A percentile compares a stretch with the other conserved stretches of the same genome.
Evolutionary conservation across 2,329 filamentous ascomycete genomes (phyloP).

Genomic region (Stagonosporopsis rhizophila): DNA sequence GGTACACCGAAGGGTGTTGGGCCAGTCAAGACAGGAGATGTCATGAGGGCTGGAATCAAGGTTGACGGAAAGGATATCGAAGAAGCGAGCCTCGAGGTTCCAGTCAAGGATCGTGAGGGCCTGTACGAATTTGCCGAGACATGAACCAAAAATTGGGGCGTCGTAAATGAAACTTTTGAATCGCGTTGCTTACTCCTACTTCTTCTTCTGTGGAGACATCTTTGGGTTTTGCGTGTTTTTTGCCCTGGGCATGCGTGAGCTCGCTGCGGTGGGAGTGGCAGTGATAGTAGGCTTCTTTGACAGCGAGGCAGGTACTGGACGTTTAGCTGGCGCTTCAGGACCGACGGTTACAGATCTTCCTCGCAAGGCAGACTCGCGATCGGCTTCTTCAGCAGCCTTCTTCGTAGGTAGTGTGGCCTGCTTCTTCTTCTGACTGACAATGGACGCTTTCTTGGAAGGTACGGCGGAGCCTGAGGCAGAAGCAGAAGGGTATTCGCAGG

Average conservation of each 20-base stretch:
- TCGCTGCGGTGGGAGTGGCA: constrained; percentile 9
- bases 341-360: constrained; percentile 6
- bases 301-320: background rate
- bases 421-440: background rate
- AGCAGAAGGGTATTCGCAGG: constrained; percentile 5
- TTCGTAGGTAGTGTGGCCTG: background rate
- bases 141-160: constrained; percentile 33
- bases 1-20: constrained; percentile 97
- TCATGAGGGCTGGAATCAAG: constrained; percentile 83
- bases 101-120: constrained; percentile 78
- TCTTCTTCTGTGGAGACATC: background rate
- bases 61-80: constrained; percentile 83
- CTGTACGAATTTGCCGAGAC: constrained; percentile 73
- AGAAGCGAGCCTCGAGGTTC: constrained; percentile 83
- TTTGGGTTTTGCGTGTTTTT: background rate
- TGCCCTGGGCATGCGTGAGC: constrained; percentile 5
- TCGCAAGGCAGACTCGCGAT: background rate
- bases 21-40: constrained; percentile 80
- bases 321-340: constrained; percentile 2
- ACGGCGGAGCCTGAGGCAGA: background rate
- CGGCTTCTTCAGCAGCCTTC: background rate
- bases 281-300: constrained; percentile 2
- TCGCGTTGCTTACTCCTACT: background rate
- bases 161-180: constrained; percentile 1
- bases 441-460: background rate